These are phyloP conservation scores for Phytophthora lateralis DNA, from an alignment of 352 stramenopile genomes.

Conservation along the genomic window DNA sequence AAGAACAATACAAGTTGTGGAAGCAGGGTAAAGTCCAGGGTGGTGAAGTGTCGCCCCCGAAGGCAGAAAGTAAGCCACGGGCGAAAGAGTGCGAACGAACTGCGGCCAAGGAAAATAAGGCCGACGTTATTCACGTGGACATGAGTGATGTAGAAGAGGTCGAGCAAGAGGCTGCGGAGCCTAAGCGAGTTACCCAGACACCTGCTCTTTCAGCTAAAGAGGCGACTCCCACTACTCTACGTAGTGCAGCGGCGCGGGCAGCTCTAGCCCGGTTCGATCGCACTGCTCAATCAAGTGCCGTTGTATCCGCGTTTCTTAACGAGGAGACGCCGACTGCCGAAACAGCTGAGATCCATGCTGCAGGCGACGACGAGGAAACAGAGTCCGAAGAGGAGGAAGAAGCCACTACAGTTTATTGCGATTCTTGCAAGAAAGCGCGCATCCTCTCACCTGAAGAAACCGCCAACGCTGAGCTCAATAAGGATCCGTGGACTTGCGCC, in stretches of 20 bases:
- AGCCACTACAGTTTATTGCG: slow-evolving; percentile 79
- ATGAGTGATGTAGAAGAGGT: slow-evolving; percentile 22
- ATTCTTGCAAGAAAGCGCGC: slow-evolving; percentile 80
- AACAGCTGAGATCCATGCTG: slow-evolving; percentile 8
- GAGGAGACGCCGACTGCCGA: neutral
- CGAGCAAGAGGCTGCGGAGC: slow-evolving; percentile 12
- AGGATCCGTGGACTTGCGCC: slow-evolving; percentile 65
- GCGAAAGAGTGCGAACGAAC: slow-evolving; percentile 2
- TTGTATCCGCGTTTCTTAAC: slow-evolving; percentile 49
- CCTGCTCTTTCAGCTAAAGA: slow-evolving; percentile 38
- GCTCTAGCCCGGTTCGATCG: slow-evolving; percentile 62
- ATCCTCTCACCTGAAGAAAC: slow-evolving; percentile 65
- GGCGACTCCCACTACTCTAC: slow-evolving; percentile 39
- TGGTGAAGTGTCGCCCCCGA: slow-evolving; percentile 3
- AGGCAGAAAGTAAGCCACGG: slow-evolving; percentile 6
- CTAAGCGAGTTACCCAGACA: slow-evolving; percentile 23
- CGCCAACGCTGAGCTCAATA: slow-evolving; percentile 27
- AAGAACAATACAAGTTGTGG: slow-evolving; percentile 72
- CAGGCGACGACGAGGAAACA: slow-evolving; percentile 27
- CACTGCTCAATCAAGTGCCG: slow-evolving; percentile 41
- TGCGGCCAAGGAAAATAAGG: slow-evolving; percentile 22
- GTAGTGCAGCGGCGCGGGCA: slow-evolving; percentile 56
- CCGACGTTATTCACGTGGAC: slow-evolving; percentile 24
- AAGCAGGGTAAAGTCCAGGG: slow-evolving; percentile 38
- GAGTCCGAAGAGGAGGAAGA: slow-evolving; percentile 62